Conservation (phyloP, 2,329 filamentous ascomycete species). For the Penicillium sp. region DNA sequence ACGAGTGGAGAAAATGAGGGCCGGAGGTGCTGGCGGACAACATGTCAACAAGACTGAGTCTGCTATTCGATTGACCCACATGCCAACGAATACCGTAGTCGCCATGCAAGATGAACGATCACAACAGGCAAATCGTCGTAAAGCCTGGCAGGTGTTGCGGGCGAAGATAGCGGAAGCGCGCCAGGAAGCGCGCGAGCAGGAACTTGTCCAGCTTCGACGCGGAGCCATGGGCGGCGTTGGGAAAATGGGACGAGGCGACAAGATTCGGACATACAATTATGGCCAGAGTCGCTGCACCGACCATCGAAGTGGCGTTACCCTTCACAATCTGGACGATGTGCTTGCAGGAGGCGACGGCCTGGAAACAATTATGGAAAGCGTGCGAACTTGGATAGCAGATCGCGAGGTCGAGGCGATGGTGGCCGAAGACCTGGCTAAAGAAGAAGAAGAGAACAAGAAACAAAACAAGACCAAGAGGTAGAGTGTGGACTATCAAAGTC, state of each 20-base stretch:
- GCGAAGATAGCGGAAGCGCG: slow-evolving; percentile 79
- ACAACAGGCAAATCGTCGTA: slow-evolving; percentile 85
- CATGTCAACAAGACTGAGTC: slow-evolving; percentile 99
- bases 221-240: slow-evolving; percentile 77
- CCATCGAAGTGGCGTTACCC: slow-evolving; percentile 78
- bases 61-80: slow-evolving; percentile 87
- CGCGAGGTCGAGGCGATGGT: slow-evolving; percentile 74
- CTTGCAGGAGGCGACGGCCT: slow-evolving; percentile 74
- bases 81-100: slow-evolving; percentile 83
- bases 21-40: slow-evolving; percentile 89
- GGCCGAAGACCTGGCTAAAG: slow-evolving; percentile 62
- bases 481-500: background rate
- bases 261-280: slow-evolving; percentile 90
- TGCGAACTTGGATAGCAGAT: slow-evolving; percentile 74
- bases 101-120: slow-evolving; percentile 92
- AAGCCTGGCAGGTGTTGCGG: slow-evolving; percentile 83
- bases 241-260: slow-evolving; percentile 86
- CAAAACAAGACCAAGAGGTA: background rate
- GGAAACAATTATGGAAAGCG: slow-evolving; percentile 76
- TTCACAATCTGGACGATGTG: slow-evolving; percentile 81
- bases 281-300: slow-evolving; percentile 82
- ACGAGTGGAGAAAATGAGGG: slow-evolving; percentile 83
- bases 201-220: slow-evolving; percentile 73
- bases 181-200: slow-evolving; percentile 81
- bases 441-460: slow-evolving; percentile 14